Evolutionary conservation across 257 asterid species (phyloP).

Genomic region (Solanum chmielewskii): DNA sequence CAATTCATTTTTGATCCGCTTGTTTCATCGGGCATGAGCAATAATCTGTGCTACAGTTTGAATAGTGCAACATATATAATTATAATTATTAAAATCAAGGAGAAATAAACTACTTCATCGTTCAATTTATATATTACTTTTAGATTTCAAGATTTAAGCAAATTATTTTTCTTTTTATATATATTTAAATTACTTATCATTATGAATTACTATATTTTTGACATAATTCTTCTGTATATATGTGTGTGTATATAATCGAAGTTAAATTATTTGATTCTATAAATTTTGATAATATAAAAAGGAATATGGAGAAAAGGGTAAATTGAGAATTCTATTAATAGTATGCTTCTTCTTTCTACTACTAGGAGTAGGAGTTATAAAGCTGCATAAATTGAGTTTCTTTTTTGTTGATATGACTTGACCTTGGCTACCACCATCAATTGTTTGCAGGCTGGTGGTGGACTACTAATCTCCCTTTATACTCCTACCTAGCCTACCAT

Average conservation of each 20-base stretch:
- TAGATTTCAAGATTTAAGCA: neutral
- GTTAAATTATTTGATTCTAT: too few species aligned
- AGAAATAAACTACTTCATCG: neutral
- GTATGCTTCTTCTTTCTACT: neutral
- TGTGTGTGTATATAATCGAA: too few species aligned
- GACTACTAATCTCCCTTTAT: constrained; percentile 3
- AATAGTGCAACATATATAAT: neutral
- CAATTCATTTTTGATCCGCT: too few species aligned
- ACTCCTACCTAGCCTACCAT: neutral
- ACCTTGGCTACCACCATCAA: constrained; percentile 1
- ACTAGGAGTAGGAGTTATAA: constrained; percentile 4
- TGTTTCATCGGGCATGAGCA: too few species aligned
- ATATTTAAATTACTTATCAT: too few species aligned
- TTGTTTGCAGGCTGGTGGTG: constrained; percentile 1
- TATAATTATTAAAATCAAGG: neutral
- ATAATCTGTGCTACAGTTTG: neutral
- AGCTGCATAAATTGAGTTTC: neutral
- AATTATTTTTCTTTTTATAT: too few species aligned
- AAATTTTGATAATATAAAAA: neutral
- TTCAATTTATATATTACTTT: neutral
- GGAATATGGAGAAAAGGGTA: neutral
- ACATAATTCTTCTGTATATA: too few species aligned
- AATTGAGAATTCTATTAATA: constrained; percentile 4
- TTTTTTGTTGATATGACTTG: constrained; percentile 10
- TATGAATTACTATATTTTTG: too few species aligned